Evolutionary conservation across 441 rosid genomes (phyloP), one percentile per base, ranked within the genome.

Genomic region (Rhodomyrtus psidioides): DNA sequence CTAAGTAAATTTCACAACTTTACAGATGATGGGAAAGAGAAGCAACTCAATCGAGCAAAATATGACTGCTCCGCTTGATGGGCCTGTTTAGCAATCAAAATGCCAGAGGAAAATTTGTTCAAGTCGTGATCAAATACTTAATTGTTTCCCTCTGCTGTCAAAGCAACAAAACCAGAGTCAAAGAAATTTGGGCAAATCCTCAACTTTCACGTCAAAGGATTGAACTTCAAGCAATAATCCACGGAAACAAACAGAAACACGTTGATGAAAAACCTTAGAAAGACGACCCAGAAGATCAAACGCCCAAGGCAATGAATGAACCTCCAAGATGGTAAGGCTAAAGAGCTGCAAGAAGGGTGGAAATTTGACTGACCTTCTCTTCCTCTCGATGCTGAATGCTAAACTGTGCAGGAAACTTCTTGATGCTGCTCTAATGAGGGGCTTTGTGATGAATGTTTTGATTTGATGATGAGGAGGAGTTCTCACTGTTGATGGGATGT

Each of bases 81-180:
- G 79, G 79, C 79, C 79, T 39, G 79, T 70, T 21, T 39, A 70
- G 49, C 79, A 70, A 70, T 70, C 51, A 23, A 70, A 70, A 70
- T 39, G 79, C 79, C 49, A 70, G 39, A 14, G n/a, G n/a, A 70
- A 70, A 23, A 70, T 39, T 34, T 39, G 10, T 70, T 39, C 79
- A 70, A 70, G 49, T 39, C 79, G 21, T 70, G 79, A 70, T 51
- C 49, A 82, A 86, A 81, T 88, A 84, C 4, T 56, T 17, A 56
- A 46, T 55, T 24, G 83, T 49, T 57, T 84, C 84, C 88, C 88
- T 87, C 90, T 88, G 85, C 87, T 93, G 92, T 91, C 96, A 89
- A 93, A 91, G 95, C 91, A 91, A 89, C 95, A 94, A 93, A 94
- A 92, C 94, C 88, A 87, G 83, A 83, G 84, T 85, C 76, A 57